phyloP scores from a whole-genome alignment of 1,284 basidiomycete genomes.

The Ganoderma meredithae region DNA sequence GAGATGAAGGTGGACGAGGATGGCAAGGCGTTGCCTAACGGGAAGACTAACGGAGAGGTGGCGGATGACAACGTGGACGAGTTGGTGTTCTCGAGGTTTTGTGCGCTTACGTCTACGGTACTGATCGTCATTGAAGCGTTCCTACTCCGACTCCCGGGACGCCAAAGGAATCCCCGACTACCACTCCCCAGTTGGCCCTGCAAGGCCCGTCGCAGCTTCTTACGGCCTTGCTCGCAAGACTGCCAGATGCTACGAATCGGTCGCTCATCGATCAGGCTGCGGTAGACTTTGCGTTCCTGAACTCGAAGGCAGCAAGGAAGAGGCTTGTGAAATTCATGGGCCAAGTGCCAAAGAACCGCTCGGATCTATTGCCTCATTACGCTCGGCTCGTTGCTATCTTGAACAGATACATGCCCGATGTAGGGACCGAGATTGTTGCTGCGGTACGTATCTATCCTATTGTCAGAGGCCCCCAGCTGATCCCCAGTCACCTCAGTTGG shows the following conservation, averaged over 20 bases:
- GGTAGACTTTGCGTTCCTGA: slow-evolving; percentile 95
- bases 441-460: slow-evolving; percentile 57
- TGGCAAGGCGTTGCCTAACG: slow-evolving; percentile 23
- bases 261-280: slow-evolving; percentile 93
- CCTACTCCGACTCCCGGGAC: slow-evolving; percentile 73
- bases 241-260: slow-evolving; percentile 95
- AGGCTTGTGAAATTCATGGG: slow-evolving; percentile 89
- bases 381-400: slow-evolving; percentile 90
- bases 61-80: slow-evolving; percentile 53
- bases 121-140: slow-evolving; percentile 43
- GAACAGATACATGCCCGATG: slow-evolving; percentile 92
- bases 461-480: background rate
- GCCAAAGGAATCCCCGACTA: slow-evolving; percentile 67
- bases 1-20: slow-evolving; percentile 50
- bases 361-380: slow-evolving; percentile 94
- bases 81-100: slow-evolving; percentile 45
- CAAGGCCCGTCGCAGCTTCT: slow-evolving; percentile 94
- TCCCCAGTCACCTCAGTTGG: slow-evolving; percentile 65
- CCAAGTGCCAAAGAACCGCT: slow-evolving; percentile 88
- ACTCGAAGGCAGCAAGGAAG: slow-evolving; percentile 94
- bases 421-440: slow-evolving; percentile 84
- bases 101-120: slow-evolving; percentile 14
- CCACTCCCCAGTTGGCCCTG: slow-evolving; percentile 73
- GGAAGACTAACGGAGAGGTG: slow-evolving; percentile 6
- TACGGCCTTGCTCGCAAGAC: slow-evolving; percentile 89